Percentiles rank a stretch among this genome's conserved stretches.
Evolutionary conservation across 176 grass and related monocot genomes (phyloP).

Genomic region (Oropetium thomaeum): DNA sequence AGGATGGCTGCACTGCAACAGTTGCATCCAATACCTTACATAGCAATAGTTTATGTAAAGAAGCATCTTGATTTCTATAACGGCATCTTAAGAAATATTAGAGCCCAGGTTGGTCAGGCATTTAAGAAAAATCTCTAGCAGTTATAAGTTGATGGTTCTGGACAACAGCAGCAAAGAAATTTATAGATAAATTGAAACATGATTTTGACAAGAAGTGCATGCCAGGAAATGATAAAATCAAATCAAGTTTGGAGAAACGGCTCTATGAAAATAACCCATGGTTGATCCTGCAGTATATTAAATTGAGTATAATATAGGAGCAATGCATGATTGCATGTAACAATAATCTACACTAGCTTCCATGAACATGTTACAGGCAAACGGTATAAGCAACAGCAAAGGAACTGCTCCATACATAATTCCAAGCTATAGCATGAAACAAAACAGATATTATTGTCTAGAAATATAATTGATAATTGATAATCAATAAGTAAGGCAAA

Average conservation of each 20-base stretch:
- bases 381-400: not conserved
- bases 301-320: not conserved
- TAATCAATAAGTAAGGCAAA: conserved; percentile 6
- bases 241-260: not conserved
- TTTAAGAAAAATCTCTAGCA: not conserved
- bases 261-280: not conserved
- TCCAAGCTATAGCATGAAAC: not conserved
- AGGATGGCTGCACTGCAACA: not conserved
- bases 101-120: not conserved
- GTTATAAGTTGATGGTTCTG: not conserved
- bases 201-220: conserved; percentile 11
- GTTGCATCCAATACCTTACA: conserved; percentile 10
- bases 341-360: conserved; percentile 4
- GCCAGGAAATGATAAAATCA: not conserved
- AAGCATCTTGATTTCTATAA: not conserved
- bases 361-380: conserved; percentile 17
- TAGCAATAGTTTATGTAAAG: not conserved
- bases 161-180: conserved; percentile 5
- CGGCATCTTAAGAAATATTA: not conserved
- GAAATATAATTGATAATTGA: conserved; percentile 3
- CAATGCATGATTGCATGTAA: not conserved
- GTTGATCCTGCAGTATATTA: not conserved
- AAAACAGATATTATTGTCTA: not conserved
- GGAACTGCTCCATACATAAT: not conserved
- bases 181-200: not conserved